Percentiles rank a stretch among this genome's conserved stretches.
These are phyloP conservation scores for Zhuliangozyma parablackwelliae DNA, from an alignment of 1,139 yeast genomes.

Conservation along the genomic window DNA sequence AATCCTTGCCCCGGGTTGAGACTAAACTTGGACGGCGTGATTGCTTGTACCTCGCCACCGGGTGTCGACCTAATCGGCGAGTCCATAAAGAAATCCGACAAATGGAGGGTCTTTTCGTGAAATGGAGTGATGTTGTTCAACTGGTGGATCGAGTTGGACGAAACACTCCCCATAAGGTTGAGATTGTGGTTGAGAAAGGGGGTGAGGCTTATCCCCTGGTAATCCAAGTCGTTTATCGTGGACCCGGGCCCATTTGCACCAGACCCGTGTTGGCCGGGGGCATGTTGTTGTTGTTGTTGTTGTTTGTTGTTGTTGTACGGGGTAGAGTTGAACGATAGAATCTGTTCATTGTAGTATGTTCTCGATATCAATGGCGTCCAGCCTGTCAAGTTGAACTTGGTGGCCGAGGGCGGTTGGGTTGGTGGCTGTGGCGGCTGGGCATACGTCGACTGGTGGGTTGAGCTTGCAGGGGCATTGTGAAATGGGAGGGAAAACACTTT, in stretches of 20 bases:
- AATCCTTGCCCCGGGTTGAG: conserved; percentile 13
- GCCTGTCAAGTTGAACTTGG: conserved; percentile 28
- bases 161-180: conserved; percentile 15
- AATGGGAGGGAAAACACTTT: too few species aligned
- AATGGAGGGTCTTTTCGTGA: conserved; percentile 40
- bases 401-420: conserved; percentile 23
- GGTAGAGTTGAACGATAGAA: conserved; percentile 34
- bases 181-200: conserved; percentile 42
- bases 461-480: too few species aligned
- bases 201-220: conserved; percentile 39
- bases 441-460: conserved; percentile 5
- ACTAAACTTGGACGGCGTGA: conserved; percentile 42
- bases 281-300: background rate
- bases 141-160: conserved; percentile 10
- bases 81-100: conserved; percentile 44
- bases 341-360: conserved; percentile 34
- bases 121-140: conserved; percentile 36
- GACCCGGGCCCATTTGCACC: conserved; percentile 8
- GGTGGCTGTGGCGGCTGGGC: conserved; percentile 8
- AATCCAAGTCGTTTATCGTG: conserved; percentile 22
- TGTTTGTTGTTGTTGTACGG: conserved; percentile 15
- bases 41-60: conserved; percentile 33
- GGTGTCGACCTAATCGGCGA: conserved; percentile 37
- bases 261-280: conserved; percentile 1
- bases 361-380: conserved; percentile 46